phyloP scores from a whole-genome alignment of 2,329 filamentous ascomycete species.

The Colletotrichum godetiae region DNA sequence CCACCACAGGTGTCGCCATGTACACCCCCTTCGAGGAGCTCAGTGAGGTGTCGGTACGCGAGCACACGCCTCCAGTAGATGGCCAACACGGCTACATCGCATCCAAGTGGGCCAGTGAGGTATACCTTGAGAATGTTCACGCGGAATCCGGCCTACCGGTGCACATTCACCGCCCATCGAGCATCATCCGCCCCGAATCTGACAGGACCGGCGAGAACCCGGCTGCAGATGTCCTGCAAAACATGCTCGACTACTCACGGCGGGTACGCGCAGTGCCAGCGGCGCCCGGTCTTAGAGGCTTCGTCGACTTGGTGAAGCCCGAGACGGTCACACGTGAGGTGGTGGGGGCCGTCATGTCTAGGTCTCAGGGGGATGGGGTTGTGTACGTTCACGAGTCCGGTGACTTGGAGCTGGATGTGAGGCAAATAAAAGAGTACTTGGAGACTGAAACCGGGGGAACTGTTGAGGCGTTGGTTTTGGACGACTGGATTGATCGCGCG shows the following conservation, averaged over 20 bases:
- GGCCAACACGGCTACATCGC: slow-evolving; percentile 45
- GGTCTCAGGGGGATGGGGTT: no score
- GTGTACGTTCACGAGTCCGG: not conserved
- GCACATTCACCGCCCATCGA: slow-evolving; percentile 42
- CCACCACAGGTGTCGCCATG: slow-evolving; percentile 41
- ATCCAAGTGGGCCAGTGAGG: slow-evolving; percentile 49
- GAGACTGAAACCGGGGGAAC: not conserved
- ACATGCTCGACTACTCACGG: not conserved
- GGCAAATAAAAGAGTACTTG: not conserved
- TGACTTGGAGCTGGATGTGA: not conserved
- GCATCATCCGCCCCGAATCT: not conserved
- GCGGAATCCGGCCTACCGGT: slow-evolving; percentile 37
- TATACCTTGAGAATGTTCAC: slow-evolving; percentile 42
- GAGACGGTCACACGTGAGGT: not conserved
- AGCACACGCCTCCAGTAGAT: slow-evolving; percentile 28
- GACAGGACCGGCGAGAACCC: not conserved
- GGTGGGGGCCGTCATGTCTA: not conserved
- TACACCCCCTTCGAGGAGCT: slow-evolving; percentile 1
- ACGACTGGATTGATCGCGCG: not conserved
- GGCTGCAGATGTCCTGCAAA: not conserved
- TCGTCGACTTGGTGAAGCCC: not conserved
- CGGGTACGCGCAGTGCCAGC: not conserved
- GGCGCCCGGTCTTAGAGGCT: not conserved
- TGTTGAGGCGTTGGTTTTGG: not conserved
- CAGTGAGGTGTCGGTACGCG: slow-evolving; percentile 28